phyloP scores from a whole-genome alignment of 352 stramenopile species.

The Phytophthora brassicae region DNA sequence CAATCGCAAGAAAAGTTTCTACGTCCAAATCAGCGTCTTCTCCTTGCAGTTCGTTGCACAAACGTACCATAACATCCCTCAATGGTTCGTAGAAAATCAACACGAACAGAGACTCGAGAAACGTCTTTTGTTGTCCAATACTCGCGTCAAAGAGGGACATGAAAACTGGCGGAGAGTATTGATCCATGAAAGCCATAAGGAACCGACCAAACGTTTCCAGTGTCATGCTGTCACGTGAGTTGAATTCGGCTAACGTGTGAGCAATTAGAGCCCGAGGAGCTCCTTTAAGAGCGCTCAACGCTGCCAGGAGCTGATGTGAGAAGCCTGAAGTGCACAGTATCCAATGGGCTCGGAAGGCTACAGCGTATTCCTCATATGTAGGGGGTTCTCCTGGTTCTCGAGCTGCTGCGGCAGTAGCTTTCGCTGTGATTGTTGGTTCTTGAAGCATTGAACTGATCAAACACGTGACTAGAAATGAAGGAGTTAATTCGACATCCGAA shows the following conservation, averaged over 20 bases:
- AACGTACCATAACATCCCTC: constrained; percentile 55
- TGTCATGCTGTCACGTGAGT: constrained; percentile 64
- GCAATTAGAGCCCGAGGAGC: constrained; percentile 31
- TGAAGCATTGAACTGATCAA: constrained; percentile 56
- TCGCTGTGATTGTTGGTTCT: constrained; percentile 33
- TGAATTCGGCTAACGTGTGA: constrained; percentile 38
- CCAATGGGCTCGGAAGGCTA: constrained; percentile 64
- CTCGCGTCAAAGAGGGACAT: constrained; percentile 49
- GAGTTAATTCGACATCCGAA: constrained; percentile 1
- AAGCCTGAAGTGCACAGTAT: constrained; percentile 62
- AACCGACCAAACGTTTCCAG: constrained; percentile 63
- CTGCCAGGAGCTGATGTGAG: constrained; percentile 61
- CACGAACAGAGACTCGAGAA: constrained; percentile 59
- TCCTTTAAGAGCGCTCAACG: constrained; percentile 48
- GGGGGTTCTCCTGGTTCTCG: constrained; percentile 43
- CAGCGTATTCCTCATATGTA: constrained; percentile 60
- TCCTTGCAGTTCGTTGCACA: constrained; percentile 49
- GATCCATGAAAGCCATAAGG: constrained; percentile 66
- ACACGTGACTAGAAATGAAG: constrained; percentile 32
- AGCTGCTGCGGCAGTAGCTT: constrained; percentile 21
- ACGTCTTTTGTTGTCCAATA: constrained; percentile 32
- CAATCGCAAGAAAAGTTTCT: constrained; percentile 26
- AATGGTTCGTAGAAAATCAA: constrained; percentile 70
- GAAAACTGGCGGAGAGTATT: constrained; percentile 58
- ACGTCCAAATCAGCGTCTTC: constrained; percentile 19